Percentiles rank a stretch among this genome's conserved stretches.
Evolutionary conservation across 176 grass and related monocot species (phyloP).

Genomic region (Thinopyrum elongatum): DNA sequence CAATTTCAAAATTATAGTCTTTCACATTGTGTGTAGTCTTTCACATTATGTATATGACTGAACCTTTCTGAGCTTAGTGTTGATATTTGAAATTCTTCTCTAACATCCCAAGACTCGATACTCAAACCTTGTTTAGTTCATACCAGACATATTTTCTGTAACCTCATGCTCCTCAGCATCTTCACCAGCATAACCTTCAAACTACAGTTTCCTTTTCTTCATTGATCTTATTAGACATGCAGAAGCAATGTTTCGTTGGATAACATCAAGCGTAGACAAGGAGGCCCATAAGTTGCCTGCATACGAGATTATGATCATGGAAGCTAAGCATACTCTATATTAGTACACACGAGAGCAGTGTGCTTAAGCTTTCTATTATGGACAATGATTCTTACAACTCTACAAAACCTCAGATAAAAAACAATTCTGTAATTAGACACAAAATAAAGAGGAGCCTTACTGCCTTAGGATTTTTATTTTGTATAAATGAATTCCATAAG

Average conservation of each 20-base stretch:
- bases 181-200: background rate
- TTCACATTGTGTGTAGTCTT: background rate
- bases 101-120: background rate
- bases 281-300: conserved; percentile 24
- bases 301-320: background rate
- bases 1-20: background rate
- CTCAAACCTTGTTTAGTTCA: background rate
- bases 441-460: background rate
- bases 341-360: background rate
- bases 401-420: background rate
- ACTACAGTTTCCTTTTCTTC: too few relatives aligned
- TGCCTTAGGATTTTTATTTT: background rate
- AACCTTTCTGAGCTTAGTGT: background rate
- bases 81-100: background rate
- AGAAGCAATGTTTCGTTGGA: background rate
- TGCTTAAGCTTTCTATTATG: background rate
- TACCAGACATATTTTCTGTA: background rate
- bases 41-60: background rate
- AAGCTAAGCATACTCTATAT: background rate
- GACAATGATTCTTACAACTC: background rate
- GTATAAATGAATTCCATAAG: background rate
- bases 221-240: background rate
- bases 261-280: background rate
- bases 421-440: background rate
- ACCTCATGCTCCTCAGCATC: background rate